Conservation (phyloP, 345 rosid species). For the Alliaria petiolata region DNA sequence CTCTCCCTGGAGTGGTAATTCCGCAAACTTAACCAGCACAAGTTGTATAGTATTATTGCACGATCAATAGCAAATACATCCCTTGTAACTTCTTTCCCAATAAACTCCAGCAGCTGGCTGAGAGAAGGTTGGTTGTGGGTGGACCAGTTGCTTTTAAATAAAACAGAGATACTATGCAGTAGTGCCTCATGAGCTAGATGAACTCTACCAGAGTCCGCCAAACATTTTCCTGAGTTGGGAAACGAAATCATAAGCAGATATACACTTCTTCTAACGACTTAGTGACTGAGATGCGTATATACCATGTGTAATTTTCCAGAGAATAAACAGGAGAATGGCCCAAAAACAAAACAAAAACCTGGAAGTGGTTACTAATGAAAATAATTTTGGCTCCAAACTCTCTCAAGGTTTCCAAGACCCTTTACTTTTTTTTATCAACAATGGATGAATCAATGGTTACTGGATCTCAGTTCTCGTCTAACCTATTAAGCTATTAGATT, state of each 20-base stretch:
- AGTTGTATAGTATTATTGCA: constrained; percentile 53
- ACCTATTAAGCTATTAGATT: neutral
- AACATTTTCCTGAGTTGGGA: constrained; percentile 70
- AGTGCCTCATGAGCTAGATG: constrained; percentile 63
- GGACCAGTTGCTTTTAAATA: constrained; percentile 48
- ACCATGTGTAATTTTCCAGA: neutral
- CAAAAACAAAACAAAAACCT: neutral
- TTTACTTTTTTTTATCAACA: neutral
- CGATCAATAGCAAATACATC: constrained; percentile 72
- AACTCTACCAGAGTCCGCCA: constrained; percentile 40
- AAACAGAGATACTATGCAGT: constrained; percentile 48
- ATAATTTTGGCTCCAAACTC: constrained; percentile 4
- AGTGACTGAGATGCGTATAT: neutral
- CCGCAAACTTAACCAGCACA: constrained; percentile 65
- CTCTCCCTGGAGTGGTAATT: constrained; percentile 40
- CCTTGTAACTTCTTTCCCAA: constrained; percentile 53
- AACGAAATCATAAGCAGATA: constrained; percentile 14
- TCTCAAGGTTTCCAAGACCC: constrained; percentile 1
- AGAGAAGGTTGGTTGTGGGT: constrained; percentile 30
- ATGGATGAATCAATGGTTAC: neutral
- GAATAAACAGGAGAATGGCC: constrained; percentile 2
- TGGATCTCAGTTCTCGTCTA: constrained; percentile 8
- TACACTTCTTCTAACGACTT: constrained; percentile 6
- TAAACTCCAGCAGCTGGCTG: constrained; percentile 51
- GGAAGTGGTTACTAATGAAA: constrained; percentile 10